Evolutionary conservation across 1,284 basidiomycete species (phyloP), one percentile per base, ranked within the genome.

Genomic region (Nidula niveotomentosa): DNA sequence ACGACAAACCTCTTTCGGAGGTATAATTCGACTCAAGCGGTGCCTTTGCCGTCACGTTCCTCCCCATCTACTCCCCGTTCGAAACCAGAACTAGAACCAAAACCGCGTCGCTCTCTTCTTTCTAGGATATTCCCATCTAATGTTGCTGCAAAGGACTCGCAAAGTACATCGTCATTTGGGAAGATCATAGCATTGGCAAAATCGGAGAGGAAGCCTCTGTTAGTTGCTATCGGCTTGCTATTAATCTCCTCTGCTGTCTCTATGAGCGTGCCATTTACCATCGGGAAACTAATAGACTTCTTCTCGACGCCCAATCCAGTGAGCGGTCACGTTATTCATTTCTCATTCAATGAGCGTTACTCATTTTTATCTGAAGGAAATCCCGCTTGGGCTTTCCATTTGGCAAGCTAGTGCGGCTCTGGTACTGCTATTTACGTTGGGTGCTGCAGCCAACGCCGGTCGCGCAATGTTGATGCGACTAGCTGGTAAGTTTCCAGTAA

Each of bases 251-350:
- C 87, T 3, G 72, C 83, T 2, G 93, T 99, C 10, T 92, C 94
- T 8, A 91, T 98, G 85, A 90, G 90, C 57, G 83, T 97, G 8
- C 95, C 95, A 0, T 84, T 96, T 62, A 93, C 93, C 0, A 88
- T 96, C 62, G 95, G 94, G 23, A 91, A 87, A 68, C 78, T 97
- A 49, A 96, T 97, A 58, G 94, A 96, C 72, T 94, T 91, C 70
- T 97, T 96, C 72, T 88, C 93, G 0, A 74, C 85, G 10, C 58
- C 78, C 2, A 79, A 81, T 64, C 85, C 88, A 36, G 91, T 93
- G 65, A 62, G 88, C 78, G 4, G 23, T 4, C 23, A 23, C 4
- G 23, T 43, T 30, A 7, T 54, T 36, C 15, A 35, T 5, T 46
- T 53, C 33, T 30, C 46, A 18, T 33, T 23, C 23, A 23, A 23